Percentiles rank a stretch among this genome's conserved stretches.
Conservation (phyloP, 2,329 filamentous ascomycete species). For the Ophiostoma triangulosporum region DNA sequence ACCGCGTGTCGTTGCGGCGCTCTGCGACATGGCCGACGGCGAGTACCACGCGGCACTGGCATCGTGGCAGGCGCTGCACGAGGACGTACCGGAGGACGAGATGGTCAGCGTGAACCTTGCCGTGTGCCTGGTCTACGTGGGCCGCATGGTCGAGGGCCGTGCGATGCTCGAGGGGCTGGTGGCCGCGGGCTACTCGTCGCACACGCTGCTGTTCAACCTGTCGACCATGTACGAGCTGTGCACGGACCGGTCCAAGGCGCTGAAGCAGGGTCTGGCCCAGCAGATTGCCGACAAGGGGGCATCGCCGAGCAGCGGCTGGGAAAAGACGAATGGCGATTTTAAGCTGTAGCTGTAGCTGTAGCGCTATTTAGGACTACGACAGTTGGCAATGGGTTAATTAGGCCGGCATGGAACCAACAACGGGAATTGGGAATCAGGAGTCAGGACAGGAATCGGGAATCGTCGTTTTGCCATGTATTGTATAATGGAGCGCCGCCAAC, state of each 20-base stretch:
- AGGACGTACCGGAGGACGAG: conserved; percentile 36
- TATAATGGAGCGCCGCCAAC: background rate
- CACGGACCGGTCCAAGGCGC: conserved; percentile 56
- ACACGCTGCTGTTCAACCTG: conserved; percentile 77
- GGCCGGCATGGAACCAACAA: too few relatives aligned
- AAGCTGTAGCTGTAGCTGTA: conserved; percentile 41
- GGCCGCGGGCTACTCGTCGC: conserved; percentile 50
- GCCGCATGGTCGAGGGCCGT: conserved; percentile 59
- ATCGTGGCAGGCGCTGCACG: conserved; percentile 42
- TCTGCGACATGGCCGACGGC: conserved; percentile 68
- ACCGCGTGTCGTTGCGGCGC: conserved; percentile 44
- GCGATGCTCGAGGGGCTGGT: conserved; percentile 53
- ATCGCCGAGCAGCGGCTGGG: conserved; percentile 45
- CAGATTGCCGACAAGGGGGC: conserved; percentile 48
- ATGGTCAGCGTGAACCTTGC: conserved; percentile 73
- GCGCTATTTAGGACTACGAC: background rate
- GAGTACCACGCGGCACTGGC: conserved; percentile 51
- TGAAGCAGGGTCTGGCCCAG: conserved; percentile 61
- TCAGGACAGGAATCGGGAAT: too few relatives aligned
- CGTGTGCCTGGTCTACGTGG: conserved; percentile 72
- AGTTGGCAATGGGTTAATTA: too few relatives aligned
- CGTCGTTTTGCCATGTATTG: background rate
- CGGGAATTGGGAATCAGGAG: too few relatives aligned
- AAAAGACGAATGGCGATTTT: conserved; percentile 60
- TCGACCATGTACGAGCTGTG: conserved; percentile 86